Base-by-base conservation (phyloP, 2,329 filamentous ascomycete genomes). In the Fusarium sp. region DNA sequence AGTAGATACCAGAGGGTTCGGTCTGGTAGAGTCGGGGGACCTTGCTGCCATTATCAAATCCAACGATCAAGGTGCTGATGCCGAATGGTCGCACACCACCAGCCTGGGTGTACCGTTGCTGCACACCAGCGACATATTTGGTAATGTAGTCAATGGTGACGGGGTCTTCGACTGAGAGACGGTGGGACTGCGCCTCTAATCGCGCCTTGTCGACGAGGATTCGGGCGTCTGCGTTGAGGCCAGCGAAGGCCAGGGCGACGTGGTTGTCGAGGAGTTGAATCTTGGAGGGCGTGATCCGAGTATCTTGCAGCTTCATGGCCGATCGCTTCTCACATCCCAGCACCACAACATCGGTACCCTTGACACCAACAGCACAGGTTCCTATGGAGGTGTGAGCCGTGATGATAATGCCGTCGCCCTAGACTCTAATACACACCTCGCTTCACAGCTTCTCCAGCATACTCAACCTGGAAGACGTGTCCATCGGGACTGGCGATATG, bases 391-490 rank as follows among this genome's bases (percentile, higher is more conserved):
- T 72, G 68, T 76, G 66, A 78, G 76, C 63, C 56, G 56, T 72
- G 20, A 60, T 27, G 34, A 56, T 41, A 58, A 61, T 39, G 48
- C 56, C 64, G 54, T 65, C 18, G 43, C 39, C n/a, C 27, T 60
- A 6, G 25, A 25, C 60, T 45, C 37, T 60, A 13, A 65, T 80
- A 79, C 83, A 70, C 87, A 97, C 96, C 97, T 95, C 97, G 88
- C 90, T 99, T 99, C 78, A 99, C 97, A 78, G 97, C 97, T 87
- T 99, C 97, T 78, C 97, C 93, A 66, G 97, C 97, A 90, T 99
- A 99, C 90, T 99, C 97, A 81, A 99, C 97, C 87, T 99, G 97
- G 88, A 99, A 99, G 81, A 99, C 97, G 88, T 99, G 97, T 86
- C 97, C 97, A 87, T 99, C 97, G 81, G 97, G 97, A 91, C 96